Conservation (phyloP, 495 filamentous ascomycete species). For the Glutinoglossum americanum region DNA sequence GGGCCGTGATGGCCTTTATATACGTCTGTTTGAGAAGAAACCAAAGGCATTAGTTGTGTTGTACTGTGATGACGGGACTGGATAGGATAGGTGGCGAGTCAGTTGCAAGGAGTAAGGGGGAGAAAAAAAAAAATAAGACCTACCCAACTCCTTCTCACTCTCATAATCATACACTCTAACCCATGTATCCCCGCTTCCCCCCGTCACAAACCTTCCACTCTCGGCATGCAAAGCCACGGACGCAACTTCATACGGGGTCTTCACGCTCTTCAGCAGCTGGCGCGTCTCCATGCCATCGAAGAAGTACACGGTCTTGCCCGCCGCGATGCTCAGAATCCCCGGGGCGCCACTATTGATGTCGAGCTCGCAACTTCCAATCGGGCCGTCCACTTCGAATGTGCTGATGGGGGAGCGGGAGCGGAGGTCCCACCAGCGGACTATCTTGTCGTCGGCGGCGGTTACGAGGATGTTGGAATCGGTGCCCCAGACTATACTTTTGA, state of each 20-base stretch:
- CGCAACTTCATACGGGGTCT: constrained; percentile 63
- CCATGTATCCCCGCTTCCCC: constrained; percentile 80
- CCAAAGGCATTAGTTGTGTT: constrained; percentile 17
- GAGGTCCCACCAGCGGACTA: constrained; percentile 86
- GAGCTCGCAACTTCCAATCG: constrained; percentile 78
- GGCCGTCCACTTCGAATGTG: constrained; percentile 52
- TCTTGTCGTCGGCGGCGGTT: constrained; percentile 76
- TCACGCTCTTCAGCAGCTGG: constrained; percentile 51
- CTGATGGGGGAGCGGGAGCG: constrained; percentile 47
- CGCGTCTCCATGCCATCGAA: constrained; percentile 58
- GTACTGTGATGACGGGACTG: too few species aligned
- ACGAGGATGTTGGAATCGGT: constrained; percentile 67
- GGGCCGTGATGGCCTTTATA: constrained; percentile 96
- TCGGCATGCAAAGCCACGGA: constrained; percentile 71
- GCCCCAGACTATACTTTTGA: constrained; percentile 90
- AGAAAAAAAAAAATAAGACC: too few species aligned
- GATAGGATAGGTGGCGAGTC: too few species aligned
- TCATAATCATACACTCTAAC: constrained; percentile 80
- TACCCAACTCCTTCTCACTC: constrained; percentile 51
- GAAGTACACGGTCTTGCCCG: constrained; percentile 81
- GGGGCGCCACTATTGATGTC: constrained; percentile 25
- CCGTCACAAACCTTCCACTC: constrained; percentile 65
- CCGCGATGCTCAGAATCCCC: constrained; percentile 37
- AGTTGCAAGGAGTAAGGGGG: too few species aligned
- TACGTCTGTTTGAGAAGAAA: too few species aligned